Evolutionary conservation across 768 basidiomycete species (phyloP).

Genomic region (Erythrobasidium yunnanense): DNA sequence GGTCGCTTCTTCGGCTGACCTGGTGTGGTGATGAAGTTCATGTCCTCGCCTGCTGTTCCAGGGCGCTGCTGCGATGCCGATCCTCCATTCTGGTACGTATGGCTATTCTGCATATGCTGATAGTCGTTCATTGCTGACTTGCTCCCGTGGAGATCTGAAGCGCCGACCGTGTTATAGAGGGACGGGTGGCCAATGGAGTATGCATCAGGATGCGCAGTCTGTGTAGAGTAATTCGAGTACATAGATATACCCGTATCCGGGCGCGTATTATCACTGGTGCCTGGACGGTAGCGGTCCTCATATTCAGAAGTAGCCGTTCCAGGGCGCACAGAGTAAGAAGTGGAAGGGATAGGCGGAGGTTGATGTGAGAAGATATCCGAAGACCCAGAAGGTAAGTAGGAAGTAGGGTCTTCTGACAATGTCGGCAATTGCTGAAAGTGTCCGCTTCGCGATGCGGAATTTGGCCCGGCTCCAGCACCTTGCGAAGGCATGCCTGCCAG

Average conservation of each 20-base stretch:
- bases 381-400: not conserved
- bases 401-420: too few species aligned
- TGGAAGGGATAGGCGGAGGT: not conserved
- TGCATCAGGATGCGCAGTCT: conserved; percentile 9
- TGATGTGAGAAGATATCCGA: conserved; percentile 9
- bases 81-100: not conserved
- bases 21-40: conserved; percentile 14
- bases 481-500: not conserved
- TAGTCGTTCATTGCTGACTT: not conserved
- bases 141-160: not conserved
- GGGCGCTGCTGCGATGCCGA: not conserved
- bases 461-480: not conserved
- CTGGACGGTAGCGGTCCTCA: not conserved
- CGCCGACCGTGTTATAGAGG: not conserved
- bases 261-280: not conserved
- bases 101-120: not conserved
- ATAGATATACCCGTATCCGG: conserved; percentile 15
- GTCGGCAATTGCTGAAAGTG: too few species aligned
- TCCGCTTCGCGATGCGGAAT: not conserved
- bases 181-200: not conserved
- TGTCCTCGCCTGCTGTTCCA: not conserved
- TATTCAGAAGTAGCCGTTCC: not conserved
- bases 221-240: conserved; percentile 4
- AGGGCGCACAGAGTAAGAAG: not conserved
- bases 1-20: conserved; percentile 42